A percentile compares a stretch with the other conserved stretches of the same genome.
Evolutionary conservation across 805 yeast genomes (phyloP).

Genomic region (Kodamaea hsintzibuensis): DNA sequence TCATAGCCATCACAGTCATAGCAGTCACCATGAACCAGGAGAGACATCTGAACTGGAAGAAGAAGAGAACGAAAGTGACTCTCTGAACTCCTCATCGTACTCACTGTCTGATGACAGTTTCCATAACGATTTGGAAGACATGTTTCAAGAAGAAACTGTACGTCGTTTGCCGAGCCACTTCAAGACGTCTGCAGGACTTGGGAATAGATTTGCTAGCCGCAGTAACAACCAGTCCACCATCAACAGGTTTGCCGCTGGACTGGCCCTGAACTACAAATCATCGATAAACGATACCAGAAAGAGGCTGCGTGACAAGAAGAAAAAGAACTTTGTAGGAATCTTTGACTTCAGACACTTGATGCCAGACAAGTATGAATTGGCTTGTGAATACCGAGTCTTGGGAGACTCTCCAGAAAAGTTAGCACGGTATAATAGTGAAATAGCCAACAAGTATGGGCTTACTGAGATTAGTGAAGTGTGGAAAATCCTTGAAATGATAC

Average conservation of each 20-base stretch:
- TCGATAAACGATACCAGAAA: slow-evolving; percentile 28
- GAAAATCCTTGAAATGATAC: slow-evolving; percentile 55
- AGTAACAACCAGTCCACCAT: slow-evolving; percentile 26
- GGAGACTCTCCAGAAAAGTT: slow-evolving; percentile 65
- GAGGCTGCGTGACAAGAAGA: slow-evolving; percentile 28
- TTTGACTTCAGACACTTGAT: slow-evolving; percentile 68
- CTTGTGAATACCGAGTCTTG: slow-evolving; percentile 61
- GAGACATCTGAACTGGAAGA: slow-evolving; percentile 22
- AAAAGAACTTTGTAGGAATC: slow-evolving; percentile 57
- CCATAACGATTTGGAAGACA: slow-evolving; percentile 68
- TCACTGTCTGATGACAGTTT: slow-evolving; percentile 57
- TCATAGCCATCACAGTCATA: neutral
- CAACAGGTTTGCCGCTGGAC: slow-evolving; percentile 41
- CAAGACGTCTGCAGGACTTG: slow-evolving; percentile 41
- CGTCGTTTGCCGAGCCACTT: slow-evolving; percentile 56
- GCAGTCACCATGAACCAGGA: slow-evolving; percentile 4
- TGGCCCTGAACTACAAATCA: slow-evolving; percentile 34
- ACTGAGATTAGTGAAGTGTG: slow-evolving; percentile 72
- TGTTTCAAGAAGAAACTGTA: slow-evolving; percentile 56
- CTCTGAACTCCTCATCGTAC: slow-evolving; percentile 17
- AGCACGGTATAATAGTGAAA: slow-evolving; percentile 67
- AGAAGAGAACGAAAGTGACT: slow-evolving; percentile 19
- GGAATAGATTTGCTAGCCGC: slow-evolving; percentile 26
- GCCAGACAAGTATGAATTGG: slow-evolving; percentile 74
- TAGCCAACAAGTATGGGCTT: slow-evolving; percentile 65